Base-by-base conservation (phyloP, 2,329 filamentous ascomycete species). In the Colletotrichum simmondsii region DNA sequence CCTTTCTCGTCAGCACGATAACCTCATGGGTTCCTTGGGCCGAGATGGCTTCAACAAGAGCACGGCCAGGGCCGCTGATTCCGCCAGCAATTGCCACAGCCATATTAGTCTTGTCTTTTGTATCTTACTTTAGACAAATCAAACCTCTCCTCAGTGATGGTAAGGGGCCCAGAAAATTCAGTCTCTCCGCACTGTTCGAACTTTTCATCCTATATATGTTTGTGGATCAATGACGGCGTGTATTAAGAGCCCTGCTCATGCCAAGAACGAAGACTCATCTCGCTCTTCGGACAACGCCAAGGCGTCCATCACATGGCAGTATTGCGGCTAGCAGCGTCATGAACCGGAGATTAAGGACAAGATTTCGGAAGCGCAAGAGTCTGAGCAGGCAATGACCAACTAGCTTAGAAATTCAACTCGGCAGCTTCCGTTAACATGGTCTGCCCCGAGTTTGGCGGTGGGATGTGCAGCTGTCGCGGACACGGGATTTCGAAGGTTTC, bases 61-160 rank as follows among this genome's bases (percentile, higher is more conserved):
- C 82, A 32, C 80, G 82, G 7, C 86, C 86, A 2, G 87, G 77
- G 10, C 78, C 79, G 22, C 85, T 85, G 1, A 82, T 84, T 6
- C 86, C 86, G 60, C 86, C 86, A 14, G 84, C 83, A n/a, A 88
- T 81, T 61, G 84, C 86, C 53, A 88, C 58, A 49, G 58, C 62
- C 58, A 68, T 68, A 2, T n/a, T n/a, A 2, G 1, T 14, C 24
- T 14, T 10, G 35, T 5, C 5, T 19, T 16, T 24, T 4, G 14
- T 16, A 42, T 8, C 5, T 42, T 42, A 8, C 30, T 32, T 32
- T 32, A 2, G 8, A 19, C 14, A 19, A 7, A 16, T 7, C 19
- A 42, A 8, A 42, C 6, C 5, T 42, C 7, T 19, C 16, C 6
- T 19, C 5, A 19, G 16, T 19, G 16, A 42, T 35, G 16, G 37